Evolutionary conservation across 257 asterid species (phyloP).

Genomic region (Nicotiana sylvestris): DNA sequence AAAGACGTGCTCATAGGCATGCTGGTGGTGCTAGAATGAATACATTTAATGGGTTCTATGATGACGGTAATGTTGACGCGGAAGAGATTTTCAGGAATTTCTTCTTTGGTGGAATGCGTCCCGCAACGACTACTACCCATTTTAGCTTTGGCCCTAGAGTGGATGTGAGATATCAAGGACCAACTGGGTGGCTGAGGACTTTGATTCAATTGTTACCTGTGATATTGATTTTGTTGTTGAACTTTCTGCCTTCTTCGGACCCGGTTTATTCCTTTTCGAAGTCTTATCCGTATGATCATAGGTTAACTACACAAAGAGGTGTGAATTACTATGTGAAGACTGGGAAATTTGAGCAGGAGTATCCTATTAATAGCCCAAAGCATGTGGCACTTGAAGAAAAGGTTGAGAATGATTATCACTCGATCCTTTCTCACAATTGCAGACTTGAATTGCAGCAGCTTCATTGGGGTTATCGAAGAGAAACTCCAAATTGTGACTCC

Average conservation of each 20-base stretch:
- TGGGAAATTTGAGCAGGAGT: slow-evolving; percentile 64
- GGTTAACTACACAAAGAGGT: slow-evolving; percentile 63
- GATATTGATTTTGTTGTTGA: slow-evolving; percentile 64
- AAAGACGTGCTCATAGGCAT: slow-evolving; percentile 40
- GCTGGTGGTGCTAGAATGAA: slow-evolving; percentile 32
- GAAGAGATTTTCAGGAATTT: slow-evolving; percentile 94
- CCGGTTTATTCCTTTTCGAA: slow-evolving; percentile 64
- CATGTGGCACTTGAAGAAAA: slow-evolving; percentile 54
- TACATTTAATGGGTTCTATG: slow-evolving; percentile 58
- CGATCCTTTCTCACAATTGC: slow-evolving; percentile 59
- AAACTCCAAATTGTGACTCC: slow-evolving; percentile 83
- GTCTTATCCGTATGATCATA: slow-evolving; percentile 43
- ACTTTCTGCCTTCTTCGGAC: slow-evolving; percentile 78
- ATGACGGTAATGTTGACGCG: slow-evolving; percentile 59
- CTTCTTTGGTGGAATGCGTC: slow-evolving; percentile 90
- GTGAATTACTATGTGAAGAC: slow-evolving; percentile 74
- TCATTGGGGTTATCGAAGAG: slow-evolving; percentile 76
- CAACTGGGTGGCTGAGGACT: slow-evolving; percentile 46
- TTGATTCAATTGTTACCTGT: slow-evolving; percentile 75
- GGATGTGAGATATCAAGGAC: slow-evolving; percentile 61
- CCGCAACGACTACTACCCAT: slow-evolving; percentile 41
- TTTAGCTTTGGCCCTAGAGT: slow-evolving; percentile 81
- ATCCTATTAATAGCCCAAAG: slow-evolving; percentile 53
- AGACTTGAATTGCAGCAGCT: slow-evolving; percentile 72
- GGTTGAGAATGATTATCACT: slow-evolving; percentile 68